Percentiles rank a stretch among this genome's conserved stretches.
These are phyloP conservation scores for Colletotrichum sp. DNA, from an alignment of 2,329 filamentous ascomycete species.

Conservation along the genomic window DNA sequence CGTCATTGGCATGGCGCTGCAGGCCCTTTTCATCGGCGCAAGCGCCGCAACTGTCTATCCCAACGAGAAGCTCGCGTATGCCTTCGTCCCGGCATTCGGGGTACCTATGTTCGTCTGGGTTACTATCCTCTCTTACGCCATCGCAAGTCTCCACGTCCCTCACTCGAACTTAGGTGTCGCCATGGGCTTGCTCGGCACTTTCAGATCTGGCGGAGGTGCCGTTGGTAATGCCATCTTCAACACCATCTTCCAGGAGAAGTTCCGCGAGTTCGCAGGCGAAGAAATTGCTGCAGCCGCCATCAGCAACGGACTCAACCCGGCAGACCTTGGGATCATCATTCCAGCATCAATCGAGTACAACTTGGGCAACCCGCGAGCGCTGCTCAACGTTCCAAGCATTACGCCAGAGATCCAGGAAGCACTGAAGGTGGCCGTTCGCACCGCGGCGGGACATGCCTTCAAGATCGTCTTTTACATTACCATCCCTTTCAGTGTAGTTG, in stretches of 20 bases:
- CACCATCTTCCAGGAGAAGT: constrained; percentile 29
- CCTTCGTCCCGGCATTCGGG: constrained; percentile 33
- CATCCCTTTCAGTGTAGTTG: constrained; percentile 13
- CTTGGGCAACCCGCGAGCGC: constrained; percentile 29
- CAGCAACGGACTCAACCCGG: constrained; percentile 25
- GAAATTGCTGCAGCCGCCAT: constrained; percentile 32
- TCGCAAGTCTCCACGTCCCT: constrained; percentile 33
- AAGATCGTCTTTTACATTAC: constrained; percentile 18
- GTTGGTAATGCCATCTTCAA: constrained; percentile 39
- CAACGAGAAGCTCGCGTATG: constrained; percentile 30
- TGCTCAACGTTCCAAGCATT: constrained; percentile 19
- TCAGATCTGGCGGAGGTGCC: constrained; percentile 33
- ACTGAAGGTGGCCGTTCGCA: background rate
- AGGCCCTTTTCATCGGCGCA: constrained; percentile 30
- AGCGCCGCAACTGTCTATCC: constrained; percentile 31
- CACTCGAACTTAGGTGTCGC: constrained; percentile 33
- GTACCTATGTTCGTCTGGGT: constrained; percentile 36
- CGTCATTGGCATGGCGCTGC: constrained; percentile 32
- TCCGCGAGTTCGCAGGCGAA: constrained; percentile 26
- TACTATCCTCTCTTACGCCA: constrained; percentile 32
- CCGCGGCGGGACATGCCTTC: constrained; percentile 14
- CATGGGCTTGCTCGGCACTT: constrained; percentile 33
- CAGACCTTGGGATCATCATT: constrained; percentile 26
- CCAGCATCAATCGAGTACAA: constrained; percentile 34
- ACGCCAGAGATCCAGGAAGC: constrained; percentile 14